Conservation (phyloP, 495 filamentous ascomycete species). For the Penicillium lividum region DNA sequence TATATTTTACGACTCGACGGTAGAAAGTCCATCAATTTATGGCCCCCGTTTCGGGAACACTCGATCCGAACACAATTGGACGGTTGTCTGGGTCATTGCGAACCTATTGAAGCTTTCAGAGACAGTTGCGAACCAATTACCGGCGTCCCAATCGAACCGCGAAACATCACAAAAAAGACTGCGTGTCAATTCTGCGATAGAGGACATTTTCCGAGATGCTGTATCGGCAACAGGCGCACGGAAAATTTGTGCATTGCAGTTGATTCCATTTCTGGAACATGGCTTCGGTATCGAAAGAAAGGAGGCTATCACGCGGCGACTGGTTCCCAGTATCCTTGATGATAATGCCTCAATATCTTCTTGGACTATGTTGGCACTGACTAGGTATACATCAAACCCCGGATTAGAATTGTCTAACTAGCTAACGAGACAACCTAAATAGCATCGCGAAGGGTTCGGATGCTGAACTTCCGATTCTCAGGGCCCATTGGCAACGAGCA, state of each 20-base stretch:
- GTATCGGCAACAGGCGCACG: conserved; percentile 52
- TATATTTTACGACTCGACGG: conserved; percentile 47
- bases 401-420: neutral
- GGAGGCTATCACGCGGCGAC: conserved; percentile 44
- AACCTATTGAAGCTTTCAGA: conserved; percentile 36
- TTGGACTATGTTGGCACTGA: conserved; percentile 68
- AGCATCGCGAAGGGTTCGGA: conserved; percentile 35
- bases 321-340: conserved; percentile 54
- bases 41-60: conserved; percentile 43
- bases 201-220: conserved; percentile 64
- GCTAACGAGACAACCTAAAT: conserved; percentile 10
- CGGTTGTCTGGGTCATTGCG: conserved; percentile 44
- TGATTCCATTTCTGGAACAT: conserved; percentile 69
- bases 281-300: conserved; percentile 43
- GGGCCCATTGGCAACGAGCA: conserved; percentile 62
- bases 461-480: conserved; percentile 33
- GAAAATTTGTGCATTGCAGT: conserved; percentile 70
- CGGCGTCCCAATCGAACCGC: conserved; percentile 15
- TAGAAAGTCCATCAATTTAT: conserved; percentile 23
- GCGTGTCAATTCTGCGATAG: conserved; percentile 55
- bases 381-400: conserved; percentile 46
- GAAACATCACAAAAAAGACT: conserved; percentile 57
- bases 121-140: conserved; percentile 16
- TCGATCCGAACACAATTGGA: conserved; percentile 53
- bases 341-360: conserved; percentile 54